Evolutionary conservation across 2,329 filamentous ascomycete species (phyloP), one percentile per base, ranked within the genome.

Genomic region (Aureobasidium sp.): DNA sequence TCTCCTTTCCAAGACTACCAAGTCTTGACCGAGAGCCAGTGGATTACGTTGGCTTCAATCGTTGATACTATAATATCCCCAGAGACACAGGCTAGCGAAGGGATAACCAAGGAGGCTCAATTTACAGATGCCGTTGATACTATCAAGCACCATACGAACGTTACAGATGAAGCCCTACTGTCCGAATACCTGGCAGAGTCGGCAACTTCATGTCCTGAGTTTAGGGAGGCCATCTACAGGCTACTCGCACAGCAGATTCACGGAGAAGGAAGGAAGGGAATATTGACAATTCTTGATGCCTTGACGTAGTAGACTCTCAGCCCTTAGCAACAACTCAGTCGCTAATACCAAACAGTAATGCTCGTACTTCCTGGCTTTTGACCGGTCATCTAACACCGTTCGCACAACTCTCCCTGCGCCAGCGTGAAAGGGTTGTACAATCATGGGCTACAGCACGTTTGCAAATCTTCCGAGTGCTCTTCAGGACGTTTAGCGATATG

Each of bases 341-440:
- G 33, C 42, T 48, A 17, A 60, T 17, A 8, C 24, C 6, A 19
- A 11, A 45, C 19, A 58, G 49, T 45, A 89, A 85, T 64, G 85
- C 85, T 24, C 81, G 83, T 3, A 87, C 87, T 29, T 84, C 85
- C 29, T 73, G 88, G 19, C 71, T 88, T 6, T 76, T 90, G 50
- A 91, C 88, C 0, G 87, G 88, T n/a, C 82, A 85, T 70, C 78
- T 81, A 65, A 82, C 80, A 0, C 83, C 86, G 1, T 72, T 90
- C 49, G 78, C 83, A 59, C 74, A 82, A 57, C 87, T 89, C 66
- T 81, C 87, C 0, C 67, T 85, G 22, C 72, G 80, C 37, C 75
- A 83, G 19, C 83, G 88, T 40, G 81, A 88, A 69, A 75, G 79
- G 33, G 84, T 91, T 54, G 66, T 91, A 42, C 77, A 82, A 58